Base-by-base conservation (phyloP, 148 eudicot genomes). In the Tetragonia tetragonoides region DNA sequence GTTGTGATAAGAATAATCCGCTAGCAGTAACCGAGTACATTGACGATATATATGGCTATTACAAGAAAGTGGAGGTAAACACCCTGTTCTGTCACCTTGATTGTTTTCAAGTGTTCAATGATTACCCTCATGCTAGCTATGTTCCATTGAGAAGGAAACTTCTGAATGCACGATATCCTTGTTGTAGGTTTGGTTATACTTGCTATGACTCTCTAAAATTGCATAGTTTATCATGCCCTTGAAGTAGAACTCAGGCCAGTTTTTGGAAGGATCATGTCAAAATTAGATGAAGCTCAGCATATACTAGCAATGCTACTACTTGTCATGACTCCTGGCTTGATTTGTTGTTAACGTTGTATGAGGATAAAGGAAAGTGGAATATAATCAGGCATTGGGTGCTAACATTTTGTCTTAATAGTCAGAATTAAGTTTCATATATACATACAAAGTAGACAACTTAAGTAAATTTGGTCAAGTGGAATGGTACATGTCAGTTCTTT, bases 21-120 rank as follows among this genome's bases (percentile, higher is more conserved):
- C 89, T 92, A 42, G 95, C 97, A 61, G 95, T 88, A 16, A 83
- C 85, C 0, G 97, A 90, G 77, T 92, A 94, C 77, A 71, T 88
- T 28, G 90, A 89, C 65, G 98, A 92, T 5, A 75, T 94, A 62
- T 88, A 92, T 79, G 82, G 88, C 7, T 84, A 87, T 80, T 94
- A 92, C 85, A 89, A 81, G 82, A 87, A 85, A 79, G 57, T 74
- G 14, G 98, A 94, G 98, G 95, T 92, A 83, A 77, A 49, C 61
- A 70, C 28, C 72, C 66, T 51, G 75, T 53, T 63, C 15, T 56
- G 28, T 66, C 21, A 44, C 15, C 49, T 39, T 6, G 23, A 41
- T 39, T 28, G 4, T 20, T 68, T 18, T 17, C 10, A 70, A 24
- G 34, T 70, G 53, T 46, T 71, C 21, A 39, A 71, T 24, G 12